Conservation (phyloP, 2,329 filamentous ascomycete genomes). For the Phyllosticta citriasiana region DNA sequence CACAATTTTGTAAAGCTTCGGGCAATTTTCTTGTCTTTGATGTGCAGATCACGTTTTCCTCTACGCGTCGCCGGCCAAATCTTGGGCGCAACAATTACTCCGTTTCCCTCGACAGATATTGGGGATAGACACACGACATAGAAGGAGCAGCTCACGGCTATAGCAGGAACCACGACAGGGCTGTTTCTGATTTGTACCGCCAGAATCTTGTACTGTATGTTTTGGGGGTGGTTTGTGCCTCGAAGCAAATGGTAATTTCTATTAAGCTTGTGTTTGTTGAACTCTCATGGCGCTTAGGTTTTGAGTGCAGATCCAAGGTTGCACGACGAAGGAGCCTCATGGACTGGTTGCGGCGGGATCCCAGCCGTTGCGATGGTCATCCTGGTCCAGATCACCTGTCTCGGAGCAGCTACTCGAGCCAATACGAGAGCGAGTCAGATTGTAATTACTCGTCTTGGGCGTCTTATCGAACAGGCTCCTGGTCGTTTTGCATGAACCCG, state of each 20-base stretch:
- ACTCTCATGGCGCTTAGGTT: neutral
- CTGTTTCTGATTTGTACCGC: neutral
- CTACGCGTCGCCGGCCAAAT: neutral
- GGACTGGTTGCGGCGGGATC: neutral
- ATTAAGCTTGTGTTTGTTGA: neutral
- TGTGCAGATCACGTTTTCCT: neutral
- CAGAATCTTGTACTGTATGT: neutral
- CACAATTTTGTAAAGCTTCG: conserved; percentile 5
- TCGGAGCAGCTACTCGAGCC: neutral
- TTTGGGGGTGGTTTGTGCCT: neutral
- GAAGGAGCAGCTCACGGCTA: conserved; percentile 11
- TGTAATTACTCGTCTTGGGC: neutral
- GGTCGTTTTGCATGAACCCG: neutral
- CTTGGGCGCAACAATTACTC: conserved; percentile 2
- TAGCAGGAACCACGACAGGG: neutral
- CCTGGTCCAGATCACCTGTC: neutral
- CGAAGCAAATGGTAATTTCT: neutral
- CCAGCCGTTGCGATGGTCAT: neutral
- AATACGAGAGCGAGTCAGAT: neutral
- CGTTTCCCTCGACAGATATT: conserved; percentile 1
- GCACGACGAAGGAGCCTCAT: neutral
- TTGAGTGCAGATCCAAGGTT: neutral
- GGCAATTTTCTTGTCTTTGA: neutral
- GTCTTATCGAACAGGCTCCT: neutral
- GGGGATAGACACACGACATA: conserved; percentile 11